Percentiles rank a stretch among this genome's conserved stretches.
Evolutionary conservation across 2,329 filamentous ascomycete species (phyloP).

Genomic region (Fusarium sp.): DNA sequence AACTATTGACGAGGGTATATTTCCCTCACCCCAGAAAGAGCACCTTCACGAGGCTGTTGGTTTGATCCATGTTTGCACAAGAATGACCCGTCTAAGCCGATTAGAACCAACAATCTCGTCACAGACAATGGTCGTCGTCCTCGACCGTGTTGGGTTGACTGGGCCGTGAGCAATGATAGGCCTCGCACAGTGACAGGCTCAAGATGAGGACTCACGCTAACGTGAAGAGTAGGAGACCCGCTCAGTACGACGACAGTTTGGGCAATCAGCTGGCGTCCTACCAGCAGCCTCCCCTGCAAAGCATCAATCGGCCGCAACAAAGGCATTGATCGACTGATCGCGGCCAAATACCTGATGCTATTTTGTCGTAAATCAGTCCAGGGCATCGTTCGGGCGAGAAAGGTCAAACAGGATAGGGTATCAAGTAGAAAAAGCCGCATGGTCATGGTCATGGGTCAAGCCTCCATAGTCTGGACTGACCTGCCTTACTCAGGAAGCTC

Average conservation of each 20-base stretch:
- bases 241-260: slow-evolving; percentile 24
- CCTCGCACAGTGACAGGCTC: slow-evolving; percentile 33
- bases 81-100: slow-evolving; percentile 2
- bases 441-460: slow-evolving; percentile 24
- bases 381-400: slow-evolving; percentile 13
- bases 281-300: slow-evolving; percentile 27
- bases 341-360: slow-evolving; percentile 40
- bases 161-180: slow-evolving; percentile 29
- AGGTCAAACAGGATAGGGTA: slow-evolving; percentile 31
- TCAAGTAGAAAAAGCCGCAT: slow-evolving; percentile 25
- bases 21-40: not conserved
- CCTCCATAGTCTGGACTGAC: slow-evolving; percentile 16
- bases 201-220: slow-evolving; percentile 34
- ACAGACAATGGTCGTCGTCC: not conserved
- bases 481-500: slow-evolving; percentile 18
- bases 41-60: not conserved
- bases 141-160: slow-evolving; percentile 31
- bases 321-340: slow-evolving; percentile 47
- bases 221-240: slow-evolving; percentile 37
- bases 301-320: slow-evolving; percentile 28
- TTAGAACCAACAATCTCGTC: slow-evolving; percentile 21
- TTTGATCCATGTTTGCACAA: not conserved
- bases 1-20: not conserved
- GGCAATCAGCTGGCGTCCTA: slow-evolving; percentile 39
- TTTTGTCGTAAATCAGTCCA: slow-evolving; percentile 32